Evolutionary conservation across 2,329 filamentous ascomycete genomes (phyloP).

Genomic region (Anthostomella pinea): DNA sequence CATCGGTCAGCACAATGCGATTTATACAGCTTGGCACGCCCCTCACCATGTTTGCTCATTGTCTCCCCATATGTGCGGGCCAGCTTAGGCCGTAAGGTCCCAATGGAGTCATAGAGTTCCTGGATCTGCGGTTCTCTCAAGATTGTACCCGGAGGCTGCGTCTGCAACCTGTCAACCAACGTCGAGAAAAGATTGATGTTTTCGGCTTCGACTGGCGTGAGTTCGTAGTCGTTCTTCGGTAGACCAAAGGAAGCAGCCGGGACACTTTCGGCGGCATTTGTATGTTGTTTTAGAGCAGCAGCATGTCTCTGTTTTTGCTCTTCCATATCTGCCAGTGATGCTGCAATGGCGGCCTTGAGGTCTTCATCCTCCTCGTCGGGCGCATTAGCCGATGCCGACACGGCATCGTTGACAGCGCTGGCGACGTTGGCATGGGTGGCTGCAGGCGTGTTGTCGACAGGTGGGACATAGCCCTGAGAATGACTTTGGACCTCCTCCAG

Average conservation of each 20-base stretch:
- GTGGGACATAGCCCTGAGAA: slow-evolving; percentile 69
- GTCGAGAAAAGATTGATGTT: slow-evolving; percentile 97
- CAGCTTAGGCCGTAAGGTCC: slow-evolving; percentile 86
- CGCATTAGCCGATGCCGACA: slow-evolving; percentile 36
- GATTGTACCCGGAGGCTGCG: slow-evolving; percentile 92
- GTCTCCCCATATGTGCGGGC: slow-evolving; percentile 96
- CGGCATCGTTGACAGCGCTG: slow-evolving; percentile 34
- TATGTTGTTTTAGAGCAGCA: slow-evolving; percentile 77
- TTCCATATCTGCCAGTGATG: slow-evolving; percentile 94
- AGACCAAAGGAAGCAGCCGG: slow-evolving; percentile 53
- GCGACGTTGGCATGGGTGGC: slow-evolving; percentile 31
- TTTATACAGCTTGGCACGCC: slow-evolving; percentile 47
- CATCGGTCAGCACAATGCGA: background rate
- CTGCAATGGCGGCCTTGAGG: slow-evolving; percentile 90
- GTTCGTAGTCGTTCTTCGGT: slow-evolving; percentile 90
- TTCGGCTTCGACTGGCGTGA: slow-evolving; percentile 90
- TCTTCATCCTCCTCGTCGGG: slow-evolving; percentile 90
- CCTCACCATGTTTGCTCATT: slow-evolving; percentile 99
- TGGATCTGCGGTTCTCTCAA: slow-evolving; percentile 97
- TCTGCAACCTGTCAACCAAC: slow-evolving; percentile 88
- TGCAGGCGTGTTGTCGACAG: slow-evolving; percentile 36
- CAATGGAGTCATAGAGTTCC: slow-evolving; percentile 95
- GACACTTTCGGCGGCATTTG: slow-evolving; percentile 50
- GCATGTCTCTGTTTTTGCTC: slow-evolving; percentile 93
- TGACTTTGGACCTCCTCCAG: slow-evolving; percentile 85